phyloP scores from a whole-genome alignment of 345 rosid species.

The Arabidopsis suecica region DNA sequence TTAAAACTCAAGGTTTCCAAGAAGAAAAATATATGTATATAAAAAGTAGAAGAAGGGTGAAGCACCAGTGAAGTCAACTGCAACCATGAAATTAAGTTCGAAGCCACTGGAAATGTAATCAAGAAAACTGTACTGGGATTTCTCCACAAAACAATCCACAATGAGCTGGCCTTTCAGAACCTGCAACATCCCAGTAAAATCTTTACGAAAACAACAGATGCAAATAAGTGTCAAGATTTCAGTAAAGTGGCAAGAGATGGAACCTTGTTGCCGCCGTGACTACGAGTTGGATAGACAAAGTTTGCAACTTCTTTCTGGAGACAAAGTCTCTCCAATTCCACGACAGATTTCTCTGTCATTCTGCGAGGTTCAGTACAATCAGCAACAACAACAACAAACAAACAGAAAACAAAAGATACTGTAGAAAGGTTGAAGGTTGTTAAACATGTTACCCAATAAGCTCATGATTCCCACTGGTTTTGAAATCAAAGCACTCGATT shows the following conservation, averaged over 20 bases:
- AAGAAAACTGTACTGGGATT: constrained; percentile 71
- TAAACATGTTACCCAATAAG: constrained; percentile 65
- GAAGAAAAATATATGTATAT: neutral
- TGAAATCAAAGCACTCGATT: constrained; percentile 87
- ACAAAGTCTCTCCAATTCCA: constrained; percentile 69
- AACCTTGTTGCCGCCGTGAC: constrained; percentile 66
- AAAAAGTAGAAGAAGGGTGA: constrained; percentile 12
- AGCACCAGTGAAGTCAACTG: constrained; percentile 89
- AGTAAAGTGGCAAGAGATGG: constrained; percentile 9
- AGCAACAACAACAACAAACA: neutral
- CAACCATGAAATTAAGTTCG: constrained; percentile 92
- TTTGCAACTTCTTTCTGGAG: constrained; percentile 54
- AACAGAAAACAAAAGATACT: constrained; percentile 1
- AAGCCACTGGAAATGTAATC: constrained; percentile 89
- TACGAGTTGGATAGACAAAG: constrained; percentile 51
- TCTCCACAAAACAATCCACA: constrained; percentile 69
- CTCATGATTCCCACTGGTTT: constrained; percentile 66
- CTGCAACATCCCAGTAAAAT: constrained; percentile 43
- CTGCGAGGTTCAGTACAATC: constrained; percentile 49
- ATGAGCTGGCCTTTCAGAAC: constrained; percentile 76
- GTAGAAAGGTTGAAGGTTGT: constrained; percentile 1
- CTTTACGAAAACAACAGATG: constrained; percentile 3
- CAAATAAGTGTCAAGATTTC: neutral
- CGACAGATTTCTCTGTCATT: constrained; percentile 68
- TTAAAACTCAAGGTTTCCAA: constrained; percentile 7